Evolutionary conservation across 2,329 filamentous ascomycete genomes (phyloP).

Genomic region (Geoglossum cookeanum): DNA sequence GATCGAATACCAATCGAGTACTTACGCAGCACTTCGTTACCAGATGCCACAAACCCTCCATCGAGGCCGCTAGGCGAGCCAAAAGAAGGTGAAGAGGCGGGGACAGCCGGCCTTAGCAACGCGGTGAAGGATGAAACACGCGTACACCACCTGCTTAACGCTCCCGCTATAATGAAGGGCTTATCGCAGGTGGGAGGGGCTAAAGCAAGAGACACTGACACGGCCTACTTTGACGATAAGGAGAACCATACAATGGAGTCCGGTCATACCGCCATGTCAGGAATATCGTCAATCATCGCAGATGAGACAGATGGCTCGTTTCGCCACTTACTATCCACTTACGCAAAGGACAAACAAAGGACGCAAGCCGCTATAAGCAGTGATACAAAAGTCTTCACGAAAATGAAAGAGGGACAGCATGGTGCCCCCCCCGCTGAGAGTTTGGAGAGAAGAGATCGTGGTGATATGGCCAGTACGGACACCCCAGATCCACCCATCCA

Average conservation of each 20-base stretch:
- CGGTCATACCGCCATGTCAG: conserved; percentile 6
- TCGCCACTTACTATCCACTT: conserved; percentile 24
- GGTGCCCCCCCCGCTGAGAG: conserved; percentile 25
- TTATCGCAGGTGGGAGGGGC: neutral
- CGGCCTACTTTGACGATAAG: conserved; percentile 1
- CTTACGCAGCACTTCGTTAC: conserved; percentile 6
- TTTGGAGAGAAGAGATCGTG: conserved; percentile 18
- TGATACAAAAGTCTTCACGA: conserved; percentile 21
- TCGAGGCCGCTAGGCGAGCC: neutral
- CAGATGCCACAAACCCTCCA: conserved; percentile 6
- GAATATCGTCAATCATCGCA: conserved; percentile 14
- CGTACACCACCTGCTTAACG: neutral
- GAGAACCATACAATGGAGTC: conserved; percentile 6
- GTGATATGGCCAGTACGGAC: conserved; percentile 10
- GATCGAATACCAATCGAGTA: conserved; percentile 4
- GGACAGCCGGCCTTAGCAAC: neutral
- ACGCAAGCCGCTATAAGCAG: conserved; percentile 18
- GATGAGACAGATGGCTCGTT: conserved; percentile 26
- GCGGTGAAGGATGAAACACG: neutral
- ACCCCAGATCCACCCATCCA: conserved; percentile 18
- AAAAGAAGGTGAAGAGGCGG: neutral
- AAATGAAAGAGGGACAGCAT: conserved; percentile 22
- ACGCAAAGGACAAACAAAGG: conserved; percentile 24
- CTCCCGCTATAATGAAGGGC: neutral
- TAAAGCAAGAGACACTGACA: neutral